Evolutionary conservation across 805 yeast genomes (phyloP), one percentile per base, ranked within the genome.

Genomic region (Novakomyces olei): DNA sequence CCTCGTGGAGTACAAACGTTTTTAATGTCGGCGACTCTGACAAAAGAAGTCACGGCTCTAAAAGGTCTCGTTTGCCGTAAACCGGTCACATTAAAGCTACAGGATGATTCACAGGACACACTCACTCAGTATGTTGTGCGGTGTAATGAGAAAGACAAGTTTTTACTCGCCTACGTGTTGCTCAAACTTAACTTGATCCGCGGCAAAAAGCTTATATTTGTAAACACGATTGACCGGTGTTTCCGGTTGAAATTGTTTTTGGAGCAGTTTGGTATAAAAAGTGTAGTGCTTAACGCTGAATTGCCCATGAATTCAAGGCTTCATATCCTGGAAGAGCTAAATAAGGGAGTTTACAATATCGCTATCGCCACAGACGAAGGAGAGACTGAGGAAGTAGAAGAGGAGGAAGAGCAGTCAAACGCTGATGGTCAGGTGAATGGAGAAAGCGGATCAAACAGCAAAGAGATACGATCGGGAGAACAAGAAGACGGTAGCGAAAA

Each of bases 11-110:
- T 78, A 42, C 98, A 88, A 55, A 72, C 88, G 2, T 88, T 80
- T 54, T 58, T 88, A 42, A 88, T 88, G 96, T 77, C 92, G 53
- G 98, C 98, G 2, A 88, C 98, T 3, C 58, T 88, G 37, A 77
- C 71, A 47, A 92, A 79, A 28, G 95, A 85, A 39, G 68, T 85
- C 40, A 69, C 77, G 37, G 67, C 65, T 29, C 55, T 88, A 44
- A 85, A 85, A 52, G 52, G 58, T 32, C 67, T 67, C 45, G 83
- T 76, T 52, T 85, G 95, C 53, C 69, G 79, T 36, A 63, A 60
- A 37, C 52, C 60, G 25, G 91, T 93, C 2, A 34, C 35, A 16
- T 25, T 43, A 5, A 65, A 78, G 16, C 58, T 88, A 41, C 76
- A 72, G 45, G 88, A 78, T 43, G 41, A 39, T 18, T 33, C 36